A percentile compares a stretch with the other conserved stretches of the same genome.
These are phyloP conservation scores for Spergularia bocconei DNA, from an alignment of 148 eudicot species.

Conservation along the genomic window DNA sequence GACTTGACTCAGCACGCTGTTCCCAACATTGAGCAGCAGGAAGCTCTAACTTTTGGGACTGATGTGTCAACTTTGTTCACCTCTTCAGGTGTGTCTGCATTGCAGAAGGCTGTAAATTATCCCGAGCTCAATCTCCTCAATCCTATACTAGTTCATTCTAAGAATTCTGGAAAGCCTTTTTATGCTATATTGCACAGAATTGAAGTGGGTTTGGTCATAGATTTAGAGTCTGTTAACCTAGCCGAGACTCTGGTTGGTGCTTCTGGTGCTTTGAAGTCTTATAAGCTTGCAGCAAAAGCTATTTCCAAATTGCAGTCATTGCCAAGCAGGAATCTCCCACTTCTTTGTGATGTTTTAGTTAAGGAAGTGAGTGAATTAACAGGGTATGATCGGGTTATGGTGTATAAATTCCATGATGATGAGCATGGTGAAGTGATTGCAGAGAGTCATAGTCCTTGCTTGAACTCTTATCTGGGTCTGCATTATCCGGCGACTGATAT, in stretches of 20 bases:
- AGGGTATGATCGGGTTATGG: constrained; percentile 85
- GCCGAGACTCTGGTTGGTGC: constrained; percentile 61
- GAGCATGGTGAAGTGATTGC: constrained; percentile 89
- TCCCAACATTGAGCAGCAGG: constrained; percentile 67
- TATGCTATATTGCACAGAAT: constrained; percentile 75
- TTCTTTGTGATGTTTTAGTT: constrained; percentile 68
- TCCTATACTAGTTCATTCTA: constrained; percentile 69
- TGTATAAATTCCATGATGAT: constrained; percentile 88
- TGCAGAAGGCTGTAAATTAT: constrained; percentile 61
- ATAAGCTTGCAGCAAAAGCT: constrained; percentile 80
- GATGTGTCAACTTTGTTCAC: constrained; percentile 65
- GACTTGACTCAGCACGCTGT: constrained; percentile 66
- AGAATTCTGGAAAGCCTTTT: constrained; percentile 61
- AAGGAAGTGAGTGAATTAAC: constrained; percentile 65
- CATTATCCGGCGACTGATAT: constrained; percentile 92
- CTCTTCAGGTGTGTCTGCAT: constrained; percentile 54
- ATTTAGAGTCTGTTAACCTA: constrained; percentile 69
- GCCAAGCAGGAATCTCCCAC: constrained; percentile 58
- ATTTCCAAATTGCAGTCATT: constrained; percentile 65
- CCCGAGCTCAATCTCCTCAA: constrained; percentile 67
- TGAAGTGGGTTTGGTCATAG: constrained; percentile 77
- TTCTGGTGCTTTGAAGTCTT: constrained; percentile 71
- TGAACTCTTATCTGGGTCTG: constrained; percentile 82
- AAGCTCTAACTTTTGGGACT: constrained; percentile 57
- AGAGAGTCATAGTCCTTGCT: constrained; percentile 47